These are phyloP conservation scores for Cladophialophora psammophila DNA, from an alignment of 2,329 filamentous ascomycete species.

Conservation along the genomic window DNA sequence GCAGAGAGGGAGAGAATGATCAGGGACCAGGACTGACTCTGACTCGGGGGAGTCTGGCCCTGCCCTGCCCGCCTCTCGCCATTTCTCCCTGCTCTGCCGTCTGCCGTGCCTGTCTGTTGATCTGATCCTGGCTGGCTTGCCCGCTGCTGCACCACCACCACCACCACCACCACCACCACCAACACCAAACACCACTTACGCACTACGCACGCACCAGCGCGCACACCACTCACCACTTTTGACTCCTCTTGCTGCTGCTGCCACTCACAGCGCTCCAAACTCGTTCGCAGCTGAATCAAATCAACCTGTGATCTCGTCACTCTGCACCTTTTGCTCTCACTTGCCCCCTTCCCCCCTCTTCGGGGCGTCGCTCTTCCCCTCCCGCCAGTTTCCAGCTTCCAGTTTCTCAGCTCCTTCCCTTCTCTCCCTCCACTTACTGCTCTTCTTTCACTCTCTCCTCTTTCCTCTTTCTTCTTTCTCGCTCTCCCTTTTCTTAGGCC, in stretches of 20 bases:
- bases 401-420: not conserved
- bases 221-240: not conserved
- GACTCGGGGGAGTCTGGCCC: too few species aligned
- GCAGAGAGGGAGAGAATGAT: conserved; percentile 1
- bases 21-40: not conserved
- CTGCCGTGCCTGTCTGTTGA: too few species aligned
- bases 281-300: conserved; percentile 15
- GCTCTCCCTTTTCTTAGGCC: not conserved
- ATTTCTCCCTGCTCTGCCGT: too few species aligned
- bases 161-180: not conserved
- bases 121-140: too few species aligned
- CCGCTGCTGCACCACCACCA: not conserved
- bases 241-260: not conserved
- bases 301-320: conserved; percentile 17
- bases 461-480: not conserved
- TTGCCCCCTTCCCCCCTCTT: not conserved
- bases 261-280: conserved; percentile 21
- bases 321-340: not conserved
- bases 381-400: conserved; percentile 1
- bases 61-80: too few species aligned
- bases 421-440: conserved; percentile 2
- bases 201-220: too few species aligned
- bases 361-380: too few species aligned
- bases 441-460: not conserved
- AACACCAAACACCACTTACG: too few species aligned